A percentile compares a stretch with the other conserved stretches of the same genome.
phyloP scores from a whole-genome alignment of 208 protist genomes.

The Acanthamoeba culbertsoni region DNA sequence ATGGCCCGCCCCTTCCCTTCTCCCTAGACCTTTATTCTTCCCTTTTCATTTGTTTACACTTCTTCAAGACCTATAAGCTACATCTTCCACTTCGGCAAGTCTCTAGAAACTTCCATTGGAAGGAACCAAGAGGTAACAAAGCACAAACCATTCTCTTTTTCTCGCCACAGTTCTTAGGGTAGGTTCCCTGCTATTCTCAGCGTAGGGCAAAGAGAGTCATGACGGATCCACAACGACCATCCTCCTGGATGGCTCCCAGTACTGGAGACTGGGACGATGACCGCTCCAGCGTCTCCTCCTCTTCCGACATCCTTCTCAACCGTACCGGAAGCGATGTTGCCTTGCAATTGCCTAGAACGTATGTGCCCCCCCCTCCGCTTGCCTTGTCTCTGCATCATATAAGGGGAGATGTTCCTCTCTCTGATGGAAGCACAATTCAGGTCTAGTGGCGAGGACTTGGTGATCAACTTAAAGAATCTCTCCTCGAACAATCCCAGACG shows the following conservation, averaged over 20 bases:
- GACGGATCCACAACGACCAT: not conserved
- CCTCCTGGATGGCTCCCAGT: not conserved
- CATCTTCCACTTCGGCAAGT: too few species aligned
- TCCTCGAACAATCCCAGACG: not conserved
- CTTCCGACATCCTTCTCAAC: not conserved
- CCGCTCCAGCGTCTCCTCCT: not conserved
- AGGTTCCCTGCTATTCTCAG: too few species aligned
- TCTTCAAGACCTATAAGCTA: too few species aligned
- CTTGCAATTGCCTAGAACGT: not conserved
- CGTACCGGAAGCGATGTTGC: not conserved
- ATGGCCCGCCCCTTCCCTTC: not conserved
- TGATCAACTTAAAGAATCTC: not conserved
- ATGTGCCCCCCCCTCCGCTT: not conserved
- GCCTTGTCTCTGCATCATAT: not conserved
- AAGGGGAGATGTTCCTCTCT: not conserved
- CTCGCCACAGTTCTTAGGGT: too few species aligned
- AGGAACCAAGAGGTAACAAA: too few species aligned
- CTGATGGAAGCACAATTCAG: not conserved
- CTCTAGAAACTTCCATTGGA: too few species aligned
- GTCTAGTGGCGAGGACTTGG: not conserved
- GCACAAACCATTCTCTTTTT: too few species aligned
- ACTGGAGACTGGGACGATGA: conserved; percentile 38
- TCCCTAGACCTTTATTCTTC: not conserved
- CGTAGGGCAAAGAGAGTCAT: too few species aligned
- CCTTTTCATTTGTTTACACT: too few species aligned